A percentile compares a stretch with the other conserved stretches of the same genome.
Conservation (phyloP, 2,329 filamentous ascomycete genomes). For the Exserohilum rostratum region DNA sequence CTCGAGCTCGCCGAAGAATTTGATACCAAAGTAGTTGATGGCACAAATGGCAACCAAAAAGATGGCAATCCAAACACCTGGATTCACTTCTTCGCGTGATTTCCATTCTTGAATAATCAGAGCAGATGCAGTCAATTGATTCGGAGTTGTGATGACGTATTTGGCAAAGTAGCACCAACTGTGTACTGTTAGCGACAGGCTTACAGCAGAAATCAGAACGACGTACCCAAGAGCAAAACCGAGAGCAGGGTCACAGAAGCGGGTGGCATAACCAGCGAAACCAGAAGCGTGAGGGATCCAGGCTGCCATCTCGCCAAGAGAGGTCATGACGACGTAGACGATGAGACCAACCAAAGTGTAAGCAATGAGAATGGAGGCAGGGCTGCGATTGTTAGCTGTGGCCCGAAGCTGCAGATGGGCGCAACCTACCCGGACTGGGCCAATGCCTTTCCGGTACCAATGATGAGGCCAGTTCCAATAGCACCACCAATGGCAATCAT, state of each 20-base stretch:
- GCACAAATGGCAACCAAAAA: constrained; percentile 52
- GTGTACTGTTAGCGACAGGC: not conserved
- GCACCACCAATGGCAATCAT: constrained; percentile 77
- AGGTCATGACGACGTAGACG: constrained; percentile 82
- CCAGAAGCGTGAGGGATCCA: constrained; percentile 80
- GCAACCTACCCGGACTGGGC: constrained; percentile 52
- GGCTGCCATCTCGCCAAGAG: constrained; percentile 82
- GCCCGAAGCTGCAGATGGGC: not conserved
- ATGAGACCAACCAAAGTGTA: constrained; percentile 73
- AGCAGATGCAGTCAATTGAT: constrained; percentile 81
- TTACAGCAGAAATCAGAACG: not conserved
- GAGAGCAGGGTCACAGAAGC: constrained; percentile 80
- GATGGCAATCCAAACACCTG: constrained; percentile 77
- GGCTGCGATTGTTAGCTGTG: constrained; percentile 49
- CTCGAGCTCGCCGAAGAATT: constrained; percentile 58
- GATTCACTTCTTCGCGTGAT: constrained; percentile 68
- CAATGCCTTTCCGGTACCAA: constrained; percentile 64
- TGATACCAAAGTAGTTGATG: constrained; percentile 64
- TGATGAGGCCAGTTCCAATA: constrained; percentile 74
- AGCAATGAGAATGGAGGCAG: constrained; percentile 72
- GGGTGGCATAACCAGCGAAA: constrained; percentile 80
- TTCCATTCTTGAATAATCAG: constrained; percentile 83
- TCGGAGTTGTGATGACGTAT: constrained; percentile 85
- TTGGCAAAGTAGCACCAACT: constrained; percentile 69
- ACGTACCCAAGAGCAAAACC: constrained; percentile 68